Evolutionary conservation across 2,329 filamentous ascomycete species (phyloP).

Genomic region (Hypoxylon sp.): DNA sequence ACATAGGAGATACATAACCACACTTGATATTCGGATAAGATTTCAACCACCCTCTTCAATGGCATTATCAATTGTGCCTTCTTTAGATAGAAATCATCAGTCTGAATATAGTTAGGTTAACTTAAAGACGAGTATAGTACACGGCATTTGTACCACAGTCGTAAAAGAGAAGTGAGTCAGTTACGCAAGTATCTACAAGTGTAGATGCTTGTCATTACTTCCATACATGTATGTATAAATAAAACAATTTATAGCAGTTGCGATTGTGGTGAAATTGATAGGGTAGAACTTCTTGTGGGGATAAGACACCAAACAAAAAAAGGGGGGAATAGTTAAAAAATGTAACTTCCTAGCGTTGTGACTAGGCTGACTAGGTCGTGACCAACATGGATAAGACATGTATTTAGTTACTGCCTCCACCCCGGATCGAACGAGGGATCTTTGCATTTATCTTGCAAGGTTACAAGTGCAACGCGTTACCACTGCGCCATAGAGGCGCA

Average conservation of each 20-base stretch:
- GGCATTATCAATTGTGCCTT: background rate
- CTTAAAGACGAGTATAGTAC: background rate
- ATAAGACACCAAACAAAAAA: background rate
- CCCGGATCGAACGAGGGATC: conserved; percentile 56
- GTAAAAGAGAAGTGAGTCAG: background rate
- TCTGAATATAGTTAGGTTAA: background rate
- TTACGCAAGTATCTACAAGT: background rate
- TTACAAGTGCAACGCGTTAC: conserved; percentile 58
- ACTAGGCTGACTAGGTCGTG: conserved; percentile 33
- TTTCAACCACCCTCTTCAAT: background rate
- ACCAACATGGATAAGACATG: conserved; percentile 28
- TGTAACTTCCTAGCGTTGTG: conserved; percentile 25
- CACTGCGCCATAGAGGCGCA: conserved; percentile 54
- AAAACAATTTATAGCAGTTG: background rate
- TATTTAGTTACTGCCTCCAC: conserved; percentile 48
- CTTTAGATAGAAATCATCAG: background rate
- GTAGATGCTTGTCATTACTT: background rate
- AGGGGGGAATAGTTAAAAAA: conserved; percentile 4
- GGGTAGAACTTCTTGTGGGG: background rate
- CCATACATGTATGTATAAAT: background rate
- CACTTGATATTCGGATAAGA: background rate
- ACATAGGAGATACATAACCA: background rate
- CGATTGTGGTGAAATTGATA: background rate
- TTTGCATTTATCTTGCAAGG: conserved; percentile 48
- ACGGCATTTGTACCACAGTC: background rate